Percentiles rank a stretch among this genome's conserved stretches.
Conservation (phyloP, 2,329 filamentous ascomycete species). For the Fusarium sp. region DNA sequence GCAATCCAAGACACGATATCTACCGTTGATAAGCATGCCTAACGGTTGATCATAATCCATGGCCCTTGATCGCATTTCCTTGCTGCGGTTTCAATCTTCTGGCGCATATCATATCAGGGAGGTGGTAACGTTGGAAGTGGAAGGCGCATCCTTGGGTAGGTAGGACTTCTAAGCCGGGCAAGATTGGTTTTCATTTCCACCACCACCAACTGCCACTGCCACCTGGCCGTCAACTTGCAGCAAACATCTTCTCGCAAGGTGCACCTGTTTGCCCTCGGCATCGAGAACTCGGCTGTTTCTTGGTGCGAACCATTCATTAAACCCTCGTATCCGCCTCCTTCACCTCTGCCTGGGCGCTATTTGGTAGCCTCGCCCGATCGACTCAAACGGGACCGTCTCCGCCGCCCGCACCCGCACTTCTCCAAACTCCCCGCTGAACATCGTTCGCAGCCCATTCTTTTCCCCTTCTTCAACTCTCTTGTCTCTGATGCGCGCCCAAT, state of each 20-base stretch:
- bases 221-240: background rate
- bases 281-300: background rate
- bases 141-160: background rate
- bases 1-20: background rate
- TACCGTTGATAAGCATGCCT: background rate
- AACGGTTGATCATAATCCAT: background rate
- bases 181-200: conserved; percentile 3
- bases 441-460: conserved; percentile 17
- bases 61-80: background rate
- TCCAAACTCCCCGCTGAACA: conserved; percentile 22
- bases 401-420: conserved; percentile 29
- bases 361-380: conserved; percentile 4
- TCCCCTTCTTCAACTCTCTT: conserved; percentile 13
- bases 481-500: conserved; percentile 4
- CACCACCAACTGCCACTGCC: background rate
- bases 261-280: background rate
- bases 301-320: background rate
- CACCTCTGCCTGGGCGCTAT: background rate
- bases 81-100: background rate
- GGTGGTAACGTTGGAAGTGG: background rate
- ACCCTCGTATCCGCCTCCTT: background rate
- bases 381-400: conserved; percentile 10
- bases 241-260: background rate
- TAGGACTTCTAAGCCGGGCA: conserved; percentile 1
- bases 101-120: background rate